phyloP scores from a whole-genome alignment of 768 basidiomycete genomes.

The Austroboletus festivus region DNA sequence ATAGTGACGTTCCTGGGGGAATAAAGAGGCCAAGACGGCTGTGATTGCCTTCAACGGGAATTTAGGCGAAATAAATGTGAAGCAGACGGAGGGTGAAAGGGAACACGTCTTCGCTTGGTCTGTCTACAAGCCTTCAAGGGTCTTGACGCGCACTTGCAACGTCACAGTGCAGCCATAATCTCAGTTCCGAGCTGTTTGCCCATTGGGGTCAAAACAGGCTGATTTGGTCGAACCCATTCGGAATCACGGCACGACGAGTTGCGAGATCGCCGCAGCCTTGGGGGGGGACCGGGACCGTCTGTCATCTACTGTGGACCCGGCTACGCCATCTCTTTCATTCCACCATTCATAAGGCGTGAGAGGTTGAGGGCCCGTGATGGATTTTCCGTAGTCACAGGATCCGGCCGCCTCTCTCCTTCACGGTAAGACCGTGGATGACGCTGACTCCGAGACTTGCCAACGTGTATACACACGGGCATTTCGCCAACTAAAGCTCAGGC shows the following conservation, averaged over 20 bases:
- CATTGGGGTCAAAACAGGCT: not conserved
- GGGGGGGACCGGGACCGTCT: slow-evolving; percentile 28
- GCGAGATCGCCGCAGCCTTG: too few relatives aligned
- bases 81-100: slow-evolving; percentile 73
- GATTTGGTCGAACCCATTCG: not conserved
- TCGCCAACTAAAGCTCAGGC: not conserved
- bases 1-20: slow-evolving; percentile 53
- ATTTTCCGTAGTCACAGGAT: not conserved
- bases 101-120: slow-evolving; percentile 73
- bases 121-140: slow-evolving; percentile 71
- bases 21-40: too few relatives aligned
- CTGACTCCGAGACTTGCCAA: not conserved
- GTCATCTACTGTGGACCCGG: too few relatives aligned
- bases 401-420: not conserved
- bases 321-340: too few relatives aligned
- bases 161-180: not conserved
- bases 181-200: not conserved
- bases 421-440: too few relatives aligned
- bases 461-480: not conserved
- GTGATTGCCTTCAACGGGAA: too few relatives aligned
- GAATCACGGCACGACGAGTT: slow-evolving; percentile 37
- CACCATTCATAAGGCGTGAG: not conserved
- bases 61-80: slow-evolving; percentile 41
- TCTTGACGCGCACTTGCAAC: too few relatives aligned
- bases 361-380: not conserved